These are phyloP conservation scores for Terana coerulea DNA, from an alignment of 768 basidiomycete genomes.

Conservation along the genomic window DNA sequence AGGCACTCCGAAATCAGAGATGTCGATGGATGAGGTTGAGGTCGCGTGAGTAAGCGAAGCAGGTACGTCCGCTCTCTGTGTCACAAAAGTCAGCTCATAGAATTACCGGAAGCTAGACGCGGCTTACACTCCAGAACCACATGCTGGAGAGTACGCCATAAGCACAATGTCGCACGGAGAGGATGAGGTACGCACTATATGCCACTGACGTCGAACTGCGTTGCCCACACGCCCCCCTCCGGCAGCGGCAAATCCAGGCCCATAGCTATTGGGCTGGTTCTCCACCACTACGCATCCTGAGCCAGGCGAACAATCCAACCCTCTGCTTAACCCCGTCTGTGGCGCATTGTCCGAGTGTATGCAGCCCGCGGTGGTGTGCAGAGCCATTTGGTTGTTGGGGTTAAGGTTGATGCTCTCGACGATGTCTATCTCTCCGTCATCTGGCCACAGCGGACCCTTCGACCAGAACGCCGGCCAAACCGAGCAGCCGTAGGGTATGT, in stretches of 20 bases:
- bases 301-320: slow-evolving; percentile 29
- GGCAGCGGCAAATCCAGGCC: slow-evolving; percentile 37
- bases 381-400: slow-evolving; percentile 49
- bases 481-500: slow-evolving; percentile 57
- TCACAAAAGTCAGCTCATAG: slow-evolving; percentile 2
- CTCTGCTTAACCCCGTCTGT: slow-evolving; percentile 31
- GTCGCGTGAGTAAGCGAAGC: slow-evolving; percentile 26
- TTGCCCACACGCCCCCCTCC: slow-evolving; percentile 69
- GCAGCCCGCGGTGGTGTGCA: slow-evolving; percentile 46
- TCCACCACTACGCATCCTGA: slow-evolving; percentile 35
- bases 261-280: slow-evolving; percentile 36
- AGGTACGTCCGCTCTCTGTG: slow-evolving; percentile 35
- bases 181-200: slow-evolving; percentile 35
- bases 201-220: slow-evolving; percentile 61
- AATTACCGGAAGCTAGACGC: slow-evolving; percentile 17
- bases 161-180: neutral
- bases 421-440: slow-evolving; percentile 47
- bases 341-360: slow-evolving; percentile 25
- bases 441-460: slow-evolving; percentile 38
- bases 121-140: slow-evolving; percentile 46
- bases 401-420: slow-evolving; percentile 57
- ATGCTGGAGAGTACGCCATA: slow-evolving; percentile 29
- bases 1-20: slow-evolving; percentile 41
- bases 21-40: slow-evolving; percentile 31
- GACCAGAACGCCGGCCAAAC: slow-evolving; percentile 42